Evolutionary conservation across 176 grass and related monocot genomes (phyloP), one percentile per base, ranked within the genome.

Genomic region (Tillandsia fasciculata): DNA sequence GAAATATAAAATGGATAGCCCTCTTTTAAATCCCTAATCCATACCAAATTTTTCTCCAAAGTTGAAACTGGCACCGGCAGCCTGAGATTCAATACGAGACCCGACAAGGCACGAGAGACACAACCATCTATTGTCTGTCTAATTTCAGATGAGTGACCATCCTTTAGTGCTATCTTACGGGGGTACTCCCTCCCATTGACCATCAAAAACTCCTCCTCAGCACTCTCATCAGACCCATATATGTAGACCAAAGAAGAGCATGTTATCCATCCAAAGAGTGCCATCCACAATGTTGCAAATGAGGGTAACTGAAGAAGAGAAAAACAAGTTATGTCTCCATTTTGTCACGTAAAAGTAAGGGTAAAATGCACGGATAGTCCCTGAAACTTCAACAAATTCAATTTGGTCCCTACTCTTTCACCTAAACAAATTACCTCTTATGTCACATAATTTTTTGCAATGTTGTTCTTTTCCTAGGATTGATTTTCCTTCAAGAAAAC

Each of bases 241-340:
- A 93, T 72, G 71, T 83, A 99, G 26, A 76, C 72, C 66, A 99
- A 70, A 48, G 89, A 83, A 57, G 87, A 87, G 50, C 70, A 53
- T 29, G 94, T 92, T 74, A 87, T 57, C 94, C 94, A 99, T 69
- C 71, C 89, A 70, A 93, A 93, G 17, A 99, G 76, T 3, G 94
- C 69, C 48, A 77, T 68, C 83, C 84, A 97, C 47, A 97, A 87
- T 28, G 79, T 82, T 54, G 81, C 73, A 53, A 97, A 97, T 76
- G 87, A 24, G 18, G 94, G 90, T 48, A 97, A 75, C 94, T 97
- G 84, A 75, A 77, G 6, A 12, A 66, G 33, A 81, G 14, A 33
- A 76, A 66, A 52, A 10, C 69, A 74, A 26, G 52, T 69, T 48
- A 65, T 65, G 53, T 20, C 14, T 59, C 54, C 6, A 18, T 15